These are phyloP conservation scores for Polytrichum commune DNA, from an alignment of 225 moss, liverwort and hornwort genomes.

Conservation along the genomic window DNA sequence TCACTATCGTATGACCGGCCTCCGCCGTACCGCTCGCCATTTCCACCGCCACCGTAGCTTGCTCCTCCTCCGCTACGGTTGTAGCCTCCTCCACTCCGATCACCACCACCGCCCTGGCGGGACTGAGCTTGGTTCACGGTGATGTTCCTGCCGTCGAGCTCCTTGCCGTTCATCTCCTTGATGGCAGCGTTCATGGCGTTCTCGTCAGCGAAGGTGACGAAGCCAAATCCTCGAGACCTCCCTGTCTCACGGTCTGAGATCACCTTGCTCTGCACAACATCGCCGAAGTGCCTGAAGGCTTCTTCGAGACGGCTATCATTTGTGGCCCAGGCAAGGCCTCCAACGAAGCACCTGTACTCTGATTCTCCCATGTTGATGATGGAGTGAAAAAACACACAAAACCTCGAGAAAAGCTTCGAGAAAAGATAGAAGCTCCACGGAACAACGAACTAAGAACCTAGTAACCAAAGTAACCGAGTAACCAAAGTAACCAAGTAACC, in stretches of 20 bases:
- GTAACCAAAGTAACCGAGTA: constrained; percentile 5
- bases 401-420: not conserved
- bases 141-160: constrained; percentile 76
- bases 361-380: constrained; percentile 24
- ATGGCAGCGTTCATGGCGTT: constrained; percentile 68
- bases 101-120: constrained; percentile 38
- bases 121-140: constrained; percentile 93
- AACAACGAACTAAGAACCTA: not conserved
- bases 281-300: constrained; percentile 56
- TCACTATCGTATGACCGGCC: constrained; percentile 11
- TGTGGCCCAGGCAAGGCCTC: constrained; percentile 85
- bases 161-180: constrained; percentile 78
- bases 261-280: constrained; percentile 75
- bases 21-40: constrained; percentile 20
- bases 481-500: constrained; percentile 10
- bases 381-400: not conserved
- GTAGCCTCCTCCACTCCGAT: constrained; percentile 18
- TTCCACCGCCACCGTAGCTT: constrained; percentile 15
- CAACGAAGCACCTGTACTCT: constrained; percentile 81
- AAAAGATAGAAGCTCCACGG: not conserved
- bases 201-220: constrained; percentile 69
- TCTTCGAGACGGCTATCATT: constrained; percentile 56
- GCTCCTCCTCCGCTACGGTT: constrained; percentile 14
- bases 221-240: constrained; percentile 76
- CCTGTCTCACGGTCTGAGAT: constrained; percentile 76